A percentile compares a stretch with the other conserved stretches of the same genome.
phyloP scores from a whole-genome alignment of 192 early-diverging fungal species.

The Gryganskiella cystojenkinii region DNA sequence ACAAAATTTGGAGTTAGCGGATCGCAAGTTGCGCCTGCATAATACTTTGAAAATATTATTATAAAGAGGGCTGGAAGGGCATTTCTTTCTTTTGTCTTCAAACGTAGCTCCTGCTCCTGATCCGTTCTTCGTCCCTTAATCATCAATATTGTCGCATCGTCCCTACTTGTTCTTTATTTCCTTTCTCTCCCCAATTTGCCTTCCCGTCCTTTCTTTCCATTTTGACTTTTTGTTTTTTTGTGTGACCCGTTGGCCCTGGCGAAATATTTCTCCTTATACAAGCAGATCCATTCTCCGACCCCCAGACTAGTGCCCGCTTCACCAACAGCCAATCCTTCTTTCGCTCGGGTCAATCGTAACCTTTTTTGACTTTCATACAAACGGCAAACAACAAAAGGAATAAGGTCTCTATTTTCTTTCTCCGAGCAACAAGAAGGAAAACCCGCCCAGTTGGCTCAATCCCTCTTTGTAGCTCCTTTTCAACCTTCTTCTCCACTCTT shows the following conservation, averaged over 20 bases:
- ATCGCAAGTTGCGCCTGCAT: too few species aligned
- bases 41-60: not conserved
- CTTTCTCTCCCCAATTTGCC: not conserved
- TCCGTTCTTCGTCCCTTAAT: too few species aligned
- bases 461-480: not conserved
- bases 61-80: not conserved
- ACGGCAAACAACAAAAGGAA: constrained; percentile 22
- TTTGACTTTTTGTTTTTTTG: too few species aligned
- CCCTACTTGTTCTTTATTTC: not conserved
- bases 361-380: constrained; percentile 48
- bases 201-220: not conserved
- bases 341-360: constrained; percentile 43
- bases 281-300: too few species aligned
- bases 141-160: too few species aligned
- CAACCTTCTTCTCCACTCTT: not conserved
- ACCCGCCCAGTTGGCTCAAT: too few species aligned
- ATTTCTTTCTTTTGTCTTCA: too few species aligned
- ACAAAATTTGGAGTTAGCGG: not conserved
- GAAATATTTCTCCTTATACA: too few species aligned
- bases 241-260: too few species aligned
- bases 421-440: not conserved
- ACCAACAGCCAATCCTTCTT: constrained; percentile 16
- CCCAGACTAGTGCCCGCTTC: too few species aligned
- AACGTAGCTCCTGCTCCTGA: too few species aligned
- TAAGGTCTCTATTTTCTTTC: not conserved